These are phyloP conservation scores for Pythium oligandrum DNA, from an alignment of 352 stramenopile species.

Conservation along the genomic window DNA sequence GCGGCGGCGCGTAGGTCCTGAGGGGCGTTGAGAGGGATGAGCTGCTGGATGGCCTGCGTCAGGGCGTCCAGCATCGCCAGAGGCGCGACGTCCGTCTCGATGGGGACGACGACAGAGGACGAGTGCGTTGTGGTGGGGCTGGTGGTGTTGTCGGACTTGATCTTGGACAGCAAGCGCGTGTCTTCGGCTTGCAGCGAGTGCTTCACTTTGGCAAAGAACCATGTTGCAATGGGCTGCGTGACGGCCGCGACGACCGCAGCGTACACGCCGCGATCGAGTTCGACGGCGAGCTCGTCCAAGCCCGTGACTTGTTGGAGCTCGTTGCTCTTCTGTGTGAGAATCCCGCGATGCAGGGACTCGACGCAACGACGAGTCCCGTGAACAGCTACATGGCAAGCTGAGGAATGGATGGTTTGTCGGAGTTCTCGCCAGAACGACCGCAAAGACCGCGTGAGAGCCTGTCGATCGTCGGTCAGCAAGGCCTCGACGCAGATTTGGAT, in stretches of 20 bases:
- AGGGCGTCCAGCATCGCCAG: no score
- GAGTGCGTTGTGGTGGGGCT: no score
- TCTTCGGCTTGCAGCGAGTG: constrained; percentile 16
- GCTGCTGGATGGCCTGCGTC: no score
- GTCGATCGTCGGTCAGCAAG: constrained; percentile 17
- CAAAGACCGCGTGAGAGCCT: constrained; percentile 2
- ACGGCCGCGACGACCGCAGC: constrained; percentile 7
- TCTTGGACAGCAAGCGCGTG: neutral
- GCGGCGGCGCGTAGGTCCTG: no score
- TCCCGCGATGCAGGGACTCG: constrained; percentile 10
- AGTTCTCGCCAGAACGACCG: constrained; percentile 20
- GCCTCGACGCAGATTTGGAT: constrained; percentile 18
- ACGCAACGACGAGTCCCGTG: constrained; percentile 8
- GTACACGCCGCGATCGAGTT: constrained; percentile 18
- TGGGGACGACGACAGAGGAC: no score
- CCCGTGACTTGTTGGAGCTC: constrained; percentile 23
- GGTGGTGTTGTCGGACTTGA: neutral
- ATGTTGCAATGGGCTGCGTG: constrained; percentile 13
- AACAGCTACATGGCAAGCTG: constrained; percentile 15
- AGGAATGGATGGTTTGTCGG: constrained; percentile 9
- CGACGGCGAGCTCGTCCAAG: constrained; percentile 13
- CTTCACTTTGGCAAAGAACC: constrained; percentile 18
- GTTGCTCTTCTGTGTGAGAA: constrained; percentile 12
- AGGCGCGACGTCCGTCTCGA: no score
- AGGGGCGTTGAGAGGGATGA: no score